Base-by-base conservation (phyloP, 345 rosid species). In the Zanthoxylum bungeanum region DNA sequence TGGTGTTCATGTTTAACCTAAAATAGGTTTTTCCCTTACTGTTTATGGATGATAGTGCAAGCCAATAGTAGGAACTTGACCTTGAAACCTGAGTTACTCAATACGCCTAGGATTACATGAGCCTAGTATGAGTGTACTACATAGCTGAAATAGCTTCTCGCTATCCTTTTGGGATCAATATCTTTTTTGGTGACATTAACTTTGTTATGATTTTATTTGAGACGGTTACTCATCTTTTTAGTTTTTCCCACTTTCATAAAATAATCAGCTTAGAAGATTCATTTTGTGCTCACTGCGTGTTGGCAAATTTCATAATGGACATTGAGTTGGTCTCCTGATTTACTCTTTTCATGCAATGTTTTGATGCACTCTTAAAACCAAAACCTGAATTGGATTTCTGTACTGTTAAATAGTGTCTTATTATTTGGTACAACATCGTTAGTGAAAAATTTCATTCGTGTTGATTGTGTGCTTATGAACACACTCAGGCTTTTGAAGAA, bases 401-500 rank as follows among this genome's bases (percentile, higher is more conserved):
- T 47, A 63, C 21, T 59, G 46, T 21, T 50, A 16, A 6, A 31
- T 30, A 24, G 31, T 34, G 46, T 44, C 42, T 0, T 65, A 5
- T 30, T 30, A 5, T 70, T n/a, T 53, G 0, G 27, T 39, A 39
- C 31, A 7, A 16, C 16, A 24, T 33, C 19, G 25, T 24, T 24
- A 24, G 3, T 28, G 9, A 27, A 9, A 56, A 0, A 39, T 53
- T 42, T 75, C 17, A 51, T 61, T n/a, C n/a, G n/a, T n/a, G n/a
- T n/a, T n/a, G n/a, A n/a, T n/a, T n/a, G 24, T 36, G 5, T 25
- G 28, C 24, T 51, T 34, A 64, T 71, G 64, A 33, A 71, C 46
- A 50, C 42, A 27, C 69, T 34, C 40, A 92, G 99, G 97, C 96
- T 33, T 95, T 76, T 83, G 99, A 95, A 76, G 99, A 95, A 83